Evolutionary conservation across 306 rosid genomes (phyloP).

Genomic region (Geum urbanum): DNA sequence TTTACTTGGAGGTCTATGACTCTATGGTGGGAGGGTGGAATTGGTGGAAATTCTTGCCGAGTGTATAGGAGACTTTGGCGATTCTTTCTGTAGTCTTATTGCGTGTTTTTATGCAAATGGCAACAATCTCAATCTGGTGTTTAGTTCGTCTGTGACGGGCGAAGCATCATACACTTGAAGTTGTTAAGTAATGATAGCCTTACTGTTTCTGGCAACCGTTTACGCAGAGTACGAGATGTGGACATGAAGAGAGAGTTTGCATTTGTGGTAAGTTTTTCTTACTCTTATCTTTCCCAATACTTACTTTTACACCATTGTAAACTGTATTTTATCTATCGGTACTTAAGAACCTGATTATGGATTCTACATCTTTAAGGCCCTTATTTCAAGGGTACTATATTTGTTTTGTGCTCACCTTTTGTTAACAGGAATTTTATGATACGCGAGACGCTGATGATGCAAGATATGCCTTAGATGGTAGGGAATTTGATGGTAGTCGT

Average conservation of each 20-base stretch:
- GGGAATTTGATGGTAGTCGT: conserved; percentile 72
- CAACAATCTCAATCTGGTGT: conserved; percentile 90
- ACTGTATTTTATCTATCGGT: neutral
- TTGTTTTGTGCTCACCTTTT: conserved; percentile 25
- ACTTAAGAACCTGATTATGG: conserved; percentile 10
- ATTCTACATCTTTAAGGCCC: conserved; percentile 10
- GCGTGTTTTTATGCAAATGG: conserved; percentile 85
- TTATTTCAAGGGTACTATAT: conserved; percentile 18
- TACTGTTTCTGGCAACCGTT: conserved; percentile 86
- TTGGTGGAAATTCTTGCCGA: conserved; percentile 76
- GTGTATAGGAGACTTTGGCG: conserved; percentile 66
- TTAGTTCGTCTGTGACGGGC: conserved; percentile 78
- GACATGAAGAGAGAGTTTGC: conserved; percentile 90
- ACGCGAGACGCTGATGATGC: conserved; percentile 92
- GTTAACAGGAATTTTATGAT: conserved; percentile 72
- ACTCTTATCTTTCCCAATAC: neutral
- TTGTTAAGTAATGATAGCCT: conserved; percentile 87
- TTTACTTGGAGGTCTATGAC: conserved; percentile 72
- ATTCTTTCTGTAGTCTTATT: conserved; percentile 84
- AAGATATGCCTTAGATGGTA: conserved; percentile 68
- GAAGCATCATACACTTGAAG: conserved; percentile 66
- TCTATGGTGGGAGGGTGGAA: conserved; percentile 83
- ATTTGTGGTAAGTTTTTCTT: conserved; percentile 68
- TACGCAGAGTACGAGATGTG: conserved; percentile 92
- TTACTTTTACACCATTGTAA: neutral